Base-by-base conservation (phyloP, 2,329 filamentous ascomycete species). In the Pestalotiopsis sp. region DNA sequence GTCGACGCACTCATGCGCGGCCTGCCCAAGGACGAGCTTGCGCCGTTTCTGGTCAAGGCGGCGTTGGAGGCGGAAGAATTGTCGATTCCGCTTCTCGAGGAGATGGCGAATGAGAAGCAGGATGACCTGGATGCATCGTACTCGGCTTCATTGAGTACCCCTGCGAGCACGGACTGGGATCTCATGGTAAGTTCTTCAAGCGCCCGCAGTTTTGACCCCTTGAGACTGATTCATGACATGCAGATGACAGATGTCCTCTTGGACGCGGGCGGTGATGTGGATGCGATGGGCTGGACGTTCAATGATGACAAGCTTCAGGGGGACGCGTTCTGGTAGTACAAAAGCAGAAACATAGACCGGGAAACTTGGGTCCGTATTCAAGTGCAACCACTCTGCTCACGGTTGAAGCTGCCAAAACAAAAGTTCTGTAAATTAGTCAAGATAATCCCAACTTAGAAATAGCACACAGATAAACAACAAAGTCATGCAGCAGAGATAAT, bases 281-380 rank as follows among this genome's bases (percentile, higher is more conserved):
- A 45, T 3, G 23, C 61, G 4, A 63, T 63, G 61, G 61, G 38
- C 20, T 63, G 61, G 61, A 13, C 14, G 5, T 41, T 63, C 12
- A 38, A 23, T n/a, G 61, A 63, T n/a, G 61, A 64, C 75, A 77
- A 61, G 68, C 74, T 3, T 38, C 70, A 6, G 75, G 74, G 69
- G 0, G 27, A 59, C 4, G 14, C 57, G 4, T 36, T 59, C 23
- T 59, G 57, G 57, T 59, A 59, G n/a, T 23, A 0, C 7, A 23
- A 4, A n/a, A 4, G n/a, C 17, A 20, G 23, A n/a, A 52, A 1
- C 45, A n/a, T 7, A 17, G n/a, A 23, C 7, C 17, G n/a, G 11
- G 17, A 7, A 6, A n/a, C 45, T 9, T 13, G 23, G 17, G 45
- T 3, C 9, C n/a, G 45, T 4, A 31, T 31, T 31, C 2, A 1